These are phyloP conservation scores for Saccharomycopsis olivae DNA, from an alignment of 805 yeast genomes.

Conservation along the genomic window DNA sequence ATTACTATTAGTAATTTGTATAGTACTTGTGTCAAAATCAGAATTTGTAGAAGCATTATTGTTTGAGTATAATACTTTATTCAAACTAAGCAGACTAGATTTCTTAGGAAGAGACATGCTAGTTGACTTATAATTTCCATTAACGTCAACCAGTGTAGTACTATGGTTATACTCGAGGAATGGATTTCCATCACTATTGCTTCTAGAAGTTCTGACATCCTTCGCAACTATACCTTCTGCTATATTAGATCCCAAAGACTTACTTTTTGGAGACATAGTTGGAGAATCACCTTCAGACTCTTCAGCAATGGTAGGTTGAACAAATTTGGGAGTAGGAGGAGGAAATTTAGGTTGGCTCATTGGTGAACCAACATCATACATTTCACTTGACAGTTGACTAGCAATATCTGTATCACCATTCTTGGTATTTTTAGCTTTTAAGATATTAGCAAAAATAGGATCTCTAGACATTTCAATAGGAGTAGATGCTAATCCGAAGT, in stretches of 20 bases:
- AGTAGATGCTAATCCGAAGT: conserved; percentile 12
- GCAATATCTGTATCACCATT: neutral
- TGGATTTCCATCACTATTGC: conserved; percentile 2
- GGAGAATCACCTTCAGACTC: conserved; percentile 4
- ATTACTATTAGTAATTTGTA: conserved; percentile 5
- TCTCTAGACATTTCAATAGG: conserved; percentile 18
- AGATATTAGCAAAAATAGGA: conserved; percentile 18
- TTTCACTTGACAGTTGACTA: neutral
- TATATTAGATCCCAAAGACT: neutral
- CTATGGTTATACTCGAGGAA: conserved; percentile 1
- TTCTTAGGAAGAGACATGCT: conserved; percentile 8
- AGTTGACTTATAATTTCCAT: neutral
- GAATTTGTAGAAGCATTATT: neutral
- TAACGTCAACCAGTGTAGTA: neutral
- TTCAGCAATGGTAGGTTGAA: conserved; percentile 4
- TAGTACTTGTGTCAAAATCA: conserved; percentile 4
- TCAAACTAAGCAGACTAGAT: conserved; percentile 13
- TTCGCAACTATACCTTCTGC: neutral
- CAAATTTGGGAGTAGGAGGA: neutral
- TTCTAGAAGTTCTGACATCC: neutral
- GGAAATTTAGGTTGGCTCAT: conserved; percentile 4
- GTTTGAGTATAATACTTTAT: conserved; percentile 4
- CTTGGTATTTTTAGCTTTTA: neutral
- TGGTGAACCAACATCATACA: neutral
- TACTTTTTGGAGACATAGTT: neutral